Percentiles rank a stretch among this genome's conserved stretches.
Conservation (phyloP, 306 rosid genomes). For the Fragaria ananassa region DNA sequence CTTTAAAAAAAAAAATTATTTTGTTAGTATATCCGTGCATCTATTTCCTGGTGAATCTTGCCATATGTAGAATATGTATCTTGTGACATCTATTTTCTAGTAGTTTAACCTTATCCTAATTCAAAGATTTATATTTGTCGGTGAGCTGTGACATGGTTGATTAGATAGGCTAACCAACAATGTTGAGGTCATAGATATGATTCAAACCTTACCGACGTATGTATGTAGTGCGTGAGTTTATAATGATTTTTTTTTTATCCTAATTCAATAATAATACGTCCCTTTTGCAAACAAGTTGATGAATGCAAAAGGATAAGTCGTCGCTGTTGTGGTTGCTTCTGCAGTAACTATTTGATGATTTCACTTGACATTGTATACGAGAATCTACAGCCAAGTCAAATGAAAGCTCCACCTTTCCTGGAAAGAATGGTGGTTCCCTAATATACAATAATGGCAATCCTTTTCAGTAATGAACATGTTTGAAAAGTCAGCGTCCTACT, state of each 20-base stretch:
- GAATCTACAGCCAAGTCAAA: neutral
- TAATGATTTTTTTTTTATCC: too few relatives aligned
- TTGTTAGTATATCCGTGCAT: neutral
- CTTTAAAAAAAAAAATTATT: too few relatives aligned
- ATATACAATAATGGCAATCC: neutral
- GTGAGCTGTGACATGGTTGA: too few relatives aligned
- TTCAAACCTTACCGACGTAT: too few relatives aligned
- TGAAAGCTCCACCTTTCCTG: neutral
- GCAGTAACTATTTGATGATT: neutral
- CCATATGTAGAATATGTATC: neutral
- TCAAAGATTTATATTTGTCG: too few relatives aligned
- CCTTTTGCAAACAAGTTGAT: neutral
- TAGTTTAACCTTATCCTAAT: neutral
- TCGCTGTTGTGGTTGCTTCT: neutral
- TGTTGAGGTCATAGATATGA: too few relatives aligned
- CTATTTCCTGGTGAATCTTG: neutral
- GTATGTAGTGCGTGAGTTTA: too few relatives aligned
- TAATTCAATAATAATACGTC: neutral
- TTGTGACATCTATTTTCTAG: neutral
- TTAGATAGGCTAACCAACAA: too few relatives aligned
- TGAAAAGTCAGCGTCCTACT: neutral
- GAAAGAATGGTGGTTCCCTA: neutral
- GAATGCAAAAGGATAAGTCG: neutral
- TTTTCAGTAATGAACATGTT: neutral
- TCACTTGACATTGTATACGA: neutral